Evolutionary conservation across 108 stramenopile genomes (phyloP).

Genomic region (Halocafeteria seosinensis): DNA sequence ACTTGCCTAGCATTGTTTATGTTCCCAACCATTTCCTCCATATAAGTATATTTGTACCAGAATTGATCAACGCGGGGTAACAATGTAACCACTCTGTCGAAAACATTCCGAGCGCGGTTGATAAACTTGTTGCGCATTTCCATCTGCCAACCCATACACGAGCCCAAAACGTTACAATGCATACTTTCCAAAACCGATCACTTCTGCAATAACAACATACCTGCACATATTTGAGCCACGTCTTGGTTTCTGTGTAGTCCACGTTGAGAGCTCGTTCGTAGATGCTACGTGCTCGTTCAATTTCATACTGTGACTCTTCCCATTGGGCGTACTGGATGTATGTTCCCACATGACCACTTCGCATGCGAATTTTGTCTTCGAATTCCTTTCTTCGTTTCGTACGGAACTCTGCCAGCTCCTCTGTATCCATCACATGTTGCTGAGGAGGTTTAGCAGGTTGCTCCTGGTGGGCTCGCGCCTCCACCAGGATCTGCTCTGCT

Average conservation of each 20-base stretch:
- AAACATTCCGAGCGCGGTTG: constrained; percentile 90
- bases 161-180: too few relatives aligned
- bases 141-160: too few relatives aligned
- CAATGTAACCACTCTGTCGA: constrained; percentile 79
- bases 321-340: constrained; percentile 93
- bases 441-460: constrained; percentile 55
- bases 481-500: constrained; percentile 91
- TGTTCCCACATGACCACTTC: constrained; percentile 76
- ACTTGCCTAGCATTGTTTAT: constrained; percentile 69
- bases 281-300: constrained; percentile 78
- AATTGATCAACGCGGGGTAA: constrained; percentile 82
- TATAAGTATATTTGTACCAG: constrained; percentile 96
- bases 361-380: constrained; percentile 77
- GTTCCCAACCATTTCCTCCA: constrained; percentile 96
- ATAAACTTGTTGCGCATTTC: constrained; percentile 94
- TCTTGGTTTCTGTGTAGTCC: constrained; percentile 56
- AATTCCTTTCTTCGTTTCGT: constrained; percentile 51
- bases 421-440: constrained; percentile 69
- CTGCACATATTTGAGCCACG: constrained; percentile 92
- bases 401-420: constrained; percentile 66
- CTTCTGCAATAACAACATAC: too few relatives aligned
- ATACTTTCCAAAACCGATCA: too few relatives aligned
- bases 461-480: constrained; percentile 64
- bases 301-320: constrained; percentile 93
- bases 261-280: constrained; percentile 93